Evolutionary conservation across 2,329 filamentous ascomycete species (phyloP).

Genomic region (Pestalotiopsis sp.): DNA sequence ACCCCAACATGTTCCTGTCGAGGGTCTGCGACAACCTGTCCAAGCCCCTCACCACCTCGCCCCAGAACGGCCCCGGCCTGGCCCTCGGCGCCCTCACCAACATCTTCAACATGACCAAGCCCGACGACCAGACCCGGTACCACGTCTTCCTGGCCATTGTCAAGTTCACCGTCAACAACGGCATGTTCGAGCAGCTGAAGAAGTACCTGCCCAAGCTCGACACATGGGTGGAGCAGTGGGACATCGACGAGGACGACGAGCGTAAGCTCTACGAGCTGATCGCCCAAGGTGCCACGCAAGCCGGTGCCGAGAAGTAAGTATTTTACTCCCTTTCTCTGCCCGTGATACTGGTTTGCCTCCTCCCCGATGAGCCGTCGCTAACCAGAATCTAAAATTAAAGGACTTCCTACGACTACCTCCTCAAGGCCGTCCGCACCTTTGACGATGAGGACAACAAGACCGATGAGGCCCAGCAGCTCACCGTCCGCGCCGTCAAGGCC

Average conservation of each 20-base stretch:
- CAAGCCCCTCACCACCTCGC: constrained; percentile 82
- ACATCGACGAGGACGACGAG: constrained; percentile 76
- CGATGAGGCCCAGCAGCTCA: constrained; percentile 60
- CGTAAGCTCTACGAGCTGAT: constrained; percentile 84
- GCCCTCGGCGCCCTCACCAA: constrained; percentile 90
- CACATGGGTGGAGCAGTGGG: constrained; percentile 81
- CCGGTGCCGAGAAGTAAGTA: constrained; percentile 73
- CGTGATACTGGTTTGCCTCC: neutral
- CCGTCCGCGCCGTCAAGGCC: constrained; percentile 56
- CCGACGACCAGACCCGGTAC: constrained; percentile 77
- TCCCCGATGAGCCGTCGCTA: neutral
- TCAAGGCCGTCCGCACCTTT: constrained; percentile 63
- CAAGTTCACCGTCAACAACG: constrained; percentile 73
- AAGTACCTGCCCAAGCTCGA: constrained; percentile 82
- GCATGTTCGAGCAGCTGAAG: constrained; percentile 80
- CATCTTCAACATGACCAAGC: constrained; percentile 89
- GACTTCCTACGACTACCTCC: constrained; percentile 66
- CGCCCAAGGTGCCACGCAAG: constrained; percentile 76
- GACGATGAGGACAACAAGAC: constrained; percentile 58
- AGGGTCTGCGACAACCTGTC: constrained; percentile 87
- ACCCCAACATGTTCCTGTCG: constrained; percentile 82
- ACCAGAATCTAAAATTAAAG: constrained; percentile 29
- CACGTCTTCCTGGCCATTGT: constrained; percentile 90
- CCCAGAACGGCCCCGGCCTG: constrained; percentile 79
- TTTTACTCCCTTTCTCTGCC: neutral